Evolutionary conservation across 2,329 filamentous ascomycete genomes (phyloP).

Genomic region (Xylaria sp.): DNA sequence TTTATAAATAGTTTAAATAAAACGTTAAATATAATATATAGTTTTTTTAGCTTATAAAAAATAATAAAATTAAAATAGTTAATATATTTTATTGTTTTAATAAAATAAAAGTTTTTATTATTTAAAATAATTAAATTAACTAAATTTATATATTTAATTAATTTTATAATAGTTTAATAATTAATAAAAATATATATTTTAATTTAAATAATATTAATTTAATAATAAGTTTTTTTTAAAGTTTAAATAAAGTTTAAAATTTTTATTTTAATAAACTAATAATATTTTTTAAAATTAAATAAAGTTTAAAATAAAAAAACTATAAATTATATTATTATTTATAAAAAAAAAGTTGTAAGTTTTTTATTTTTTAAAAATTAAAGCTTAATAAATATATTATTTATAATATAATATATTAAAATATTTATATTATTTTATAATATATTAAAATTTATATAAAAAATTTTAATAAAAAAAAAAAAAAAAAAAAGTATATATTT

Average conservation of each 20-base stretch:
- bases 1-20: constrained; percentile 18
- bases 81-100: constrained; percentile 29
- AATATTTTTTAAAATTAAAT: constrained; percentile 1
- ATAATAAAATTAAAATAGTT: too few species aligned
- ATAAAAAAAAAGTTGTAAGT: background rate
- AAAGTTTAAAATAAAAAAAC: constrained; percentile 9
- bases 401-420: too few species aligned
- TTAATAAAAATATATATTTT: constrained; percentile 23
- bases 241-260: constrained; percentile 20
- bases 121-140: constrained; percentile 20
- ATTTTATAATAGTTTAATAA: constrained; percentile 21
- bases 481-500: too few species aligned
- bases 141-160: constrained; percentile 19
- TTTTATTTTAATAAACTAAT: constrained; percentile 23
- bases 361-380: too few species aligned
- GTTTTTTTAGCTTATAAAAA: constrained; percentile 18
- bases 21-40: constrained; percentile 21
- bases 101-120: constrained; percentile 23
- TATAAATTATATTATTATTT: background rate
- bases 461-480: too few species aligned
- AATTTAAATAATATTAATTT: constrained; percentile 7
- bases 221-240: constrained; percentile 19
- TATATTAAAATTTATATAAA: too few species aligned
- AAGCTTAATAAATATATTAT: too few species aligned
- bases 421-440: too few species aligned